phyloP scores from a whole-genome alignment of 768 basidiomycete species.

The Trametes elegans region DNA sequence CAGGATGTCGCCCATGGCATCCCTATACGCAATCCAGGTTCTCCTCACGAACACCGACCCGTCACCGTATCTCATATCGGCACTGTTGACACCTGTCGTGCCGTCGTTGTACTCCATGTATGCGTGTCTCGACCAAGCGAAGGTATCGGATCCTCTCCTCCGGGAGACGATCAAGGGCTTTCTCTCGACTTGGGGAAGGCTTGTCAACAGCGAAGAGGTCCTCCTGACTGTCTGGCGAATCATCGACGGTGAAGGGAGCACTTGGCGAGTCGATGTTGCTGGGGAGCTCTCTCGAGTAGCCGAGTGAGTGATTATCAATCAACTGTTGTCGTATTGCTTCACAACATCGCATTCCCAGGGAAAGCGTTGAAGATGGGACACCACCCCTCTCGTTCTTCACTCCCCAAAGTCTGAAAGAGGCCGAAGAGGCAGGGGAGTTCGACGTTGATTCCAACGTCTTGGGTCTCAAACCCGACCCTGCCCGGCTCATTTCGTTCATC shows the following conservation, averaged over 20 bases:
- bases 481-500: constrained; percentile 63
- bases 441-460: constrained; percentile 57
- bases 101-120: constrained; percentile 64
- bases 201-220: constrained; percentile 53
- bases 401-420: constrained; percentile 45
- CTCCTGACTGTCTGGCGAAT: constrained; percentile 58
- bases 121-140: constrained; percentile 49
- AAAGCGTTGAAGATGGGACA: constrained; percentile 18
- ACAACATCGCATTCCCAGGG: not conserved
- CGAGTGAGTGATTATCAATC: constrained; percentile 40
- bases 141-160: constrained; percentile 62
- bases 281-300: constrained; percentile 46
- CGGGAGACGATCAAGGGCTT: constrained; percentile 59
- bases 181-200: constrained; percentile 73
- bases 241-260: constrained; percentile 45
- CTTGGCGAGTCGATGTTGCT: constrained; percentile 57
- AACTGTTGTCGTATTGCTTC: too few species aligned
- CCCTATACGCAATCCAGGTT: constrained; percentile 50
- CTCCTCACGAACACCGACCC: constrained; percentile 79
- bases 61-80: constrained; percentile 62
- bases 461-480: constrained; percentile 73
- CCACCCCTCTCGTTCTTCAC: constrained; percentile 45
- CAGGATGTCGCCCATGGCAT: constrained; percentile 34
- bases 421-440: constrained; percentile 41
- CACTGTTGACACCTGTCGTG: constrained; percentile 66